Base-by-base conservation (phyloP, 1,284 basidiomycete species). In the Malassezia vespertilionis region DNA sequence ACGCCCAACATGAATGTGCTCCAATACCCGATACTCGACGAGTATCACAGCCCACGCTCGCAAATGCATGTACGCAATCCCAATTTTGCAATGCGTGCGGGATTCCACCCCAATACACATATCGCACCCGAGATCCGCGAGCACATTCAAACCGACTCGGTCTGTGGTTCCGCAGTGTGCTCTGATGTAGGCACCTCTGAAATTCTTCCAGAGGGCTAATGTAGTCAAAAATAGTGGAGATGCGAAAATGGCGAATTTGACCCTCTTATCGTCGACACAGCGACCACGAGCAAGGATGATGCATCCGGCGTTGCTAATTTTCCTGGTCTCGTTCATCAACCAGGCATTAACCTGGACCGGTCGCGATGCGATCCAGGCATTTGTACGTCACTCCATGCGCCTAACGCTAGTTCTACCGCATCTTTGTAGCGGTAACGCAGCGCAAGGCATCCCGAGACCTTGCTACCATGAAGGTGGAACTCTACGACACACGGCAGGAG, bases 1-100 rank as follows among this genome's bases (percentile, higher is more conserved):
- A 73, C 72, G 9, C 65, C 69, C 1, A 65, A 76, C 74, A 76
- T 78, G 86, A 95, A 96, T 67, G 74, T 95, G 22, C 76, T 96
- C 18, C 86, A 91, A 71, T 84, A 90, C 58, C 90, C 91, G 1
- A 93, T 96, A 65, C 75, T 85, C 33, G 91, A 95, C 75, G 81
- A 86, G 69, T 93, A 54, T 44, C 48, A 46, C 32, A n/a, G 18
- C 1, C 37, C 30, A 3, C 39, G 22, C 7, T 17, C 27, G 12
- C 18, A 30, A n/a, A 2, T 23, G 10, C 11, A n/a, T 6, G 17
- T 17, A 3, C 37, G 45, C 23, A 21, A 47, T 14, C 45, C 45
- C 5, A 11, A 42, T 26, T 47, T 47, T 36, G 45, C 39, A 1
- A 28, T 47, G 38, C 38, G 45, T 12, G 45, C 45, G n/a, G 45